These are phyloP conservation scores for Ophiocordyceps unilateralis DNA, from an alignment of 2,329 filamentous ascomycete genomes.

Conservation along the genomic window DNA sequence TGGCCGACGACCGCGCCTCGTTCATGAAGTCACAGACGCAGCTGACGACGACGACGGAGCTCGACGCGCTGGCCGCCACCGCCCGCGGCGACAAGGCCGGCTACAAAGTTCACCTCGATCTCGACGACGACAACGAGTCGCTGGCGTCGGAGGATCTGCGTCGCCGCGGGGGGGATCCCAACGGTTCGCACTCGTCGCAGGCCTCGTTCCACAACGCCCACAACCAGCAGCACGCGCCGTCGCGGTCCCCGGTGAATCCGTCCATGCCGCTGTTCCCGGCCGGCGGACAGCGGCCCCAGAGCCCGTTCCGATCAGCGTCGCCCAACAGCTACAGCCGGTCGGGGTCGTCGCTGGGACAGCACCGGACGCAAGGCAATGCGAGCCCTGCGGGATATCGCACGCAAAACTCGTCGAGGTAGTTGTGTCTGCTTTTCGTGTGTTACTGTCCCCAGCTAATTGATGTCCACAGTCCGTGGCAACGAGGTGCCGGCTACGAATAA, in stretches of 20 bases:
- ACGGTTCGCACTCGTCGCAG: conserved; percentile 6
- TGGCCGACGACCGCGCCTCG: conserved; percentile 88
- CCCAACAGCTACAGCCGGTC: conserved; percentile 15
- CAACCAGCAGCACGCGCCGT: neutral
- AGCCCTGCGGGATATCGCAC: conserved; percentile 17
- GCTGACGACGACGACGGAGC: conserved; percentile 59
- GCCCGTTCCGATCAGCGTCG: conserved; percentile 17
- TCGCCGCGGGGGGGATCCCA: conserved; percentile 12
- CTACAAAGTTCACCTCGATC: conserved; percentile 19
- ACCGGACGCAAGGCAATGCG: conserved; percentile 13
- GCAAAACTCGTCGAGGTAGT: conserved; percentile 23
- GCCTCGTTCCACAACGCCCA: conserved; percentile 10
- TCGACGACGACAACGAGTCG: conserved; percentile 25
- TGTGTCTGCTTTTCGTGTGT: neutral
- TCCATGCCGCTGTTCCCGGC: conserved; percentile 26
- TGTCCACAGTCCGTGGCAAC: conserved; percentile 23
- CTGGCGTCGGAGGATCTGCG: conserved; percentile 20
- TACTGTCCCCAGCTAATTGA: neutral
- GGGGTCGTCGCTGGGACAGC: conserved; percentile 8
- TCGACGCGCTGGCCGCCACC: conserved; percentile 77
- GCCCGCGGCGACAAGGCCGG: conserved; percentile 64
- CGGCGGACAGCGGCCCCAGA: conserved; percentile 15
- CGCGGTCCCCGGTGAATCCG: conserved; percentile 20
- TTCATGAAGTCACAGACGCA: conserved; percentile 95
- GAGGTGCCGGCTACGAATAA: conserved; percentile 26